Evolutionary conservation across 768 basidiomycete species (phyloP).

Genomic region (Tricholoma bakamatsutake): DNA sequence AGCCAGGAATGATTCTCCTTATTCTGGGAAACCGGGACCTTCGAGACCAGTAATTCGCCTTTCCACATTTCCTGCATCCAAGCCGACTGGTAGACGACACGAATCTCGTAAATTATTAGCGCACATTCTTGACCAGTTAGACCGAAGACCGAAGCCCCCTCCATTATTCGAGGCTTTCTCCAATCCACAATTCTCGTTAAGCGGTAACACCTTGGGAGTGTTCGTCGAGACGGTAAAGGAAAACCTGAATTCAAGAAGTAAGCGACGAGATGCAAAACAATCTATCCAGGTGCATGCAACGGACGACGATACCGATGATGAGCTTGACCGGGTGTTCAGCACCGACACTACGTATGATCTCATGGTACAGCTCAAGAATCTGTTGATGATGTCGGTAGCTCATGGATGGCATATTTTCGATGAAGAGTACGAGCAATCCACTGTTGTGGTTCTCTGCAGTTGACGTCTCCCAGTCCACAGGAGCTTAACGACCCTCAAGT

Average conservation of each 20-base stretch:
- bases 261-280: constrained; percentile 18
- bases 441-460: not conserved
- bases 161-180: constrained; percentile 40
- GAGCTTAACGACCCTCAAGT: constrained; percentile 14
- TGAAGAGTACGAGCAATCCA: constrained; percentile 32
- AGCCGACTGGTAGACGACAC: constrained; percentile 20
- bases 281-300: constrained; percentile 10
- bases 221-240: constrained; percentile 41
- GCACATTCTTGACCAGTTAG: constrained; percentile 60
- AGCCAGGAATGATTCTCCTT: not conserved
- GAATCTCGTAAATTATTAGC: constrained; percentile 68
- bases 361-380: constrained; percentile 56
- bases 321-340: constrained; percentile 40
- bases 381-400: constrained; percentile 46
- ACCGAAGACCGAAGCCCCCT: constrained; percentile 48
- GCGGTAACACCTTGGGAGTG: constrained; percentile 31
- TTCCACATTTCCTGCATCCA: constrained; percentile 24
- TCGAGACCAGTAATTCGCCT: constrained; percentile 5
- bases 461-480: constrained; percentile 10
- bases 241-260: constrained; percentile 31
- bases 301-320: constrained; percentile 46
- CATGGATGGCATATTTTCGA: constrained; percentile 64
- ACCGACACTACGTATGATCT: constrained; percentile 65
- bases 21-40: not conserved
- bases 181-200: constrained; percentile 16